These are phyloP conservation scores for Peronospora tabacina DNA, from an alignment of 352 stramenopile species.

Conservation along the genomic window DNA sequence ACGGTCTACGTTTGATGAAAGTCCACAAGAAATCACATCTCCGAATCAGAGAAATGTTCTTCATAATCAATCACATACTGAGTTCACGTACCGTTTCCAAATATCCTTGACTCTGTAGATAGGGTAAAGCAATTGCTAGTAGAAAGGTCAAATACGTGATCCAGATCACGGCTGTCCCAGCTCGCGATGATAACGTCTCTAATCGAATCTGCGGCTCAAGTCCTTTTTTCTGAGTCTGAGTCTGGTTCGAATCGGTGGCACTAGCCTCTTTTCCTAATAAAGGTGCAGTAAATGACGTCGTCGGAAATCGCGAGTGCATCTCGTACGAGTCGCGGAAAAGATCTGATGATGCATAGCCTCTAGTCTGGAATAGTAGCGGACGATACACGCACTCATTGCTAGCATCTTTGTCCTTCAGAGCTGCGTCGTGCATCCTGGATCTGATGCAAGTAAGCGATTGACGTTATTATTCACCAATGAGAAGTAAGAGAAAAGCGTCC, in stretches of 20 bases:
- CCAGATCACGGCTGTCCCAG: conserved; percentile 61
- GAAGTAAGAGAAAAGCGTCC: background rate
- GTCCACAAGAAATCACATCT: conserved; percentile 1
- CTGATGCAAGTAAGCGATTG: conserved; percentile 7
- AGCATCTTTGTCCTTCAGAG: conserved; percentile 9
- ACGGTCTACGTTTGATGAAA: conserved; percentile 30
- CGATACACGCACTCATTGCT: conserved; percentile 57
- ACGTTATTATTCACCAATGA: conserved; percentile 17
- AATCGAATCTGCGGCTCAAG: conserved; percentile 60
- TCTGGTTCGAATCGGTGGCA: conserved; percentile 13
- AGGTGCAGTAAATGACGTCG: conserved; percentile 22
- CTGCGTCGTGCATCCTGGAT: background rate
- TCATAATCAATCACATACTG: background rate
- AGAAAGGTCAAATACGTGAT: conserved; percentile 75
- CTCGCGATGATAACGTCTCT: conserved; percentile 69
- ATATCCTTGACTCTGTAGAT: conserved; percentile 71
- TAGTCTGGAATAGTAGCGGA: conserved; percentile 70
- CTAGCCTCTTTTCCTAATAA: conserved; percentile 13
- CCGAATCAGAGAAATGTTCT: conserved; percentile 10
- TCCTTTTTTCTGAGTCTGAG: conserved; percentile 24
- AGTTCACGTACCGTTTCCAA: conserved; percentile 40
- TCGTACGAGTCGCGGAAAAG: conserved; percentile 74
- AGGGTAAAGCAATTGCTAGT: conserved; percentile 57
- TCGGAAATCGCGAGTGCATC: conserved; percentile 56
- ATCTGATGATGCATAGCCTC: conserved; percentile 72